These are phyloP conservation scores for Rhamnella rubrinervis DNA, from an alignment of 331 rosid genomes.

Conservation along the genomic window DNA sequence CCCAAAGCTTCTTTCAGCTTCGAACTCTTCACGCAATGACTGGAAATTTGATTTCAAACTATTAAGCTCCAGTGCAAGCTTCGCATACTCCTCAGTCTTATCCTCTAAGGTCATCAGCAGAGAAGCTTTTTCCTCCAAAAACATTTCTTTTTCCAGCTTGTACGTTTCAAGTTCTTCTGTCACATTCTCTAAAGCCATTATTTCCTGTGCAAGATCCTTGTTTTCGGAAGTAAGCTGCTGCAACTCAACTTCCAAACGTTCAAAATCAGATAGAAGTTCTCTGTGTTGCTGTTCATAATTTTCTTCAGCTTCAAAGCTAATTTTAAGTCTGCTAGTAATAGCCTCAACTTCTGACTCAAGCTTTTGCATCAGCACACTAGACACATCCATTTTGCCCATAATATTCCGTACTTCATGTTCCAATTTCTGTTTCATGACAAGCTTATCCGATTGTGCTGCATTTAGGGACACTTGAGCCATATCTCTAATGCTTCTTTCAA, in stretches of 20 bases:
- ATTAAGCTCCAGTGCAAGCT: conserved; percentile 52
- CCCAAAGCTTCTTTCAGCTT: conserved; percentile 43
- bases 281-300: conserved; percentile 48
- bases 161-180: conserved; percentile 55
- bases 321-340: conserved; percentile 44
- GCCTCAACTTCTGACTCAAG: conserved; percentile 67
- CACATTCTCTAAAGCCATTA: conserved; percentile 42
- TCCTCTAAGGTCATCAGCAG: conserved; percentile 49
- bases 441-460: conserved; percentile 51
- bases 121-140: conserved; percentile 56
- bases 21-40: conserved; percentile 49
- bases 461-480: conserved; percentile 50
- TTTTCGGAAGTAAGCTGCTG: conserved; percentile 61
- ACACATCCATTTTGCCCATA: conserved; percentile 48
- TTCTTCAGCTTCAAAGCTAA: conserved; percentile 61
- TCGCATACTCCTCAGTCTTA: conserved; percentile 55
- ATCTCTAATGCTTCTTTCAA: conserved; percentile 58
- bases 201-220: conserved; percentile 63
- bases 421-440: conserved; percentile 58
- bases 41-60: conserved; percentile 43
- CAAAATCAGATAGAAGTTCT: conserved; percentile 50
- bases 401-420: conserved; percentile 47
- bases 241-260: conserved; percentile 62
- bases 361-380: conserved; percentile 54
- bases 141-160: conserved; percentile 45